Base-by-base conservation (phyloP, 1,139 yeast species). In the Yamadazyma kanchanaburiensis region DNA sequence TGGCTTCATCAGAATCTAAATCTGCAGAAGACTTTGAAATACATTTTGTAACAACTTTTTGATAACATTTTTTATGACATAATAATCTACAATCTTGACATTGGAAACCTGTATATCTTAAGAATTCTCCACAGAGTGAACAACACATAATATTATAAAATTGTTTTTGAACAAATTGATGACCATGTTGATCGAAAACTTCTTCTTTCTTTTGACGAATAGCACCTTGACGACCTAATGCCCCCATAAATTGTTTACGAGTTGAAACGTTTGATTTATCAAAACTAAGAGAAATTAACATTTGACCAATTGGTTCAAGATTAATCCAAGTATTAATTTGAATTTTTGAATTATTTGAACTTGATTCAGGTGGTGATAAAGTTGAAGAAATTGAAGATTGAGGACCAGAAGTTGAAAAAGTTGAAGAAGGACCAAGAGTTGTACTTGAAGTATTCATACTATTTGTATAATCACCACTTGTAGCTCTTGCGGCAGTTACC, bases 181-280 rank as follows among this genome's bases (percentile, higher is more conserved):
- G 98, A 10, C 98, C 98, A 52, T 87, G 95, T 50, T 91, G 94
- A 58, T 89, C 96, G 53, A 80, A 87, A 2, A 91, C 87, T 49
- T 89, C 96, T 51, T 89, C 97, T 49, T 89, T 89, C 65, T 86
- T 80, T 58, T 87, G 94, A 49, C 96, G 82, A 44, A 91, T 91
- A 38, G 98, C 98, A 60, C 97, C 97, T 55, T 89, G 96, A 69
- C 98, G 95, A 13, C 96, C 97, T 40, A 91, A 74, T 0, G 86
- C 87, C 12, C 84, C 87, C 57, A 74, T 64, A 31, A 73, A 73
- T 30, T 68, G 72, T 15, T 76, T 77, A 28, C 70, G 63, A 12
- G 75, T 64, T 10, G 70, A 64, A 30, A 70, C 66, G 33, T 72
- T 74, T 2, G 67, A 55, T 50, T 89, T 89, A 34, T 82, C 86